Percentiles rank a stretch among this genome's conserved stretches.
phyloP scores from a whole-genome alignment of 441 rosid species.

The Gossypium davidsonii region DNA sequence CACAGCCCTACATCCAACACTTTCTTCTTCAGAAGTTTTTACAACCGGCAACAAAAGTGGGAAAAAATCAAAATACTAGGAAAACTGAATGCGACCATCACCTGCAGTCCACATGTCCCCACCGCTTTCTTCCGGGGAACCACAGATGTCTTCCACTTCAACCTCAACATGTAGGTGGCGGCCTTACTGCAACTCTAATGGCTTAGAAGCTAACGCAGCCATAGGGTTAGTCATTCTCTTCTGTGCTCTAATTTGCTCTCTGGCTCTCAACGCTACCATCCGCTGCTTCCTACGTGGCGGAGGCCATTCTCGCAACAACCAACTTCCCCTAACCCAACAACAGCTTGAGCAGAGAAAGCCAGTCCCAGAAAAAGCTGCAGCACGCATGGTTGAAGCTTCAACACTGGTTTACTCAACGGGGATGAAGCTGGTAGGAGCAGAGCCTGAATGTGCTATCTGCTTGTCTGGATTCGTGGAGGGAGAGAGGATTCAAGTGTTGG shows the following conservation, averaged over 20 bases:
- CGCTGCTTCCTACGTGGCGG: slow-evolving; percentile 44
- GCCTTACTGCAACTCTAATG: slow-evolving; percentile 40
- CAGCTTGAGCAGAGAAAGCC: slow-evolving; percentile 35
- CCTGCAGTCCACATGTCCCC: slow-evolving; percentile 17
- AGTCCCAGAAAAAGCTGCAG: slow-evolving; percentile 18
- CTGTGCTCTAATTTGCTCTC: slow-evolving; percentile 52
- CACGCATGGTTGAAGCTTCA: slow-evolving; percentile 21
- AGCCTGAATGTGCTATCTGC: slow-evolving; percentile 70
- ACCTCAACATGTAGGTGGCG: slow-evolving; percentile 41
- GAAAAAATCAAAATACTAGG: neutral
- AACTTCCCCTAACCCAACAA: slow-evolving; percentile 22
- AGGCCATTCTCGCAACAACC: neutral
- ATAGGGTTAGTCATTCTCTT: slow-evolving; percentile 45
- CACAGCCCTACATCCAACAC: neutral
- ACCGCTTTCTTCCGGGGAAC: slow-evolving; percentile 10
- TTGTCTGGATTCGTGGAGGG: slow-evolving; percentile 69
- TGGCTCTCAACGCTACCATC: slow-evolving; percentile 51
- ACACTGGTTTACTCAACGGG: slow-evolving; percentile 36
- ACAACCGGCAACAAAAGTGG: neutral
- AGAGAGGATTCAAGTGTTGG: slow-evolving; percentile 53
- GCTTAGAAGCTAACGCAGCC: slow-evolving; percentile 46
- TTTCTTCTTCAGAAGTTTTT: neutral
- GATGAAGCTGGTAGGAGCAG: slow-evolving; percentile 35
- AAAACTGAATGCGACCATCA: slow-evolving; percentile 21
- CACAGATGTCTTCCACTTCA: slow-evolving; percentile 27